Conservation (phyloP, 148 eudicot genomes). For the Chenopodium quinoa region DNA sequence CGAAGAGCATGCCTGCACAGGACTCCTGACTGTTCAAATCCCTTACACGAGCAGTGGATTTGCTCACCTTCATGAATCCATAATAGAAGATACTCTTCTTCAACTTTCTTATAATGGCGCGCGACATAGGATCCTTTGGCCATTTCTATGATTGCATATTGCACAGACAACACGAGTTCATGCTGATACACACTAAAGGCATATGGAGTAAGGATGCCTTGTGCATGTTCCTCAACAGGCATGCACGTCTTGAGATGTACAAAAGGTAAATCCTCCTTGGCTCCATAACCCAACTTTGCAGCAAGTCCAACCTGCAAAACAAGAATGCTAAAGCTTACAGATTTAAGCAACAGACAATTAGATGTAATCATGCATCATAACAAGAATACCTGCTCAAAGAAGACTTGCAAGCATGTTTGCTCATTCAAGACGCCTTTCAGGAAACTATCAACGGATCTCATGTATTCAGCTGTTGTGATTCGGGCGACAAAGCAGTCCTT, state of each 20-base stretch:
- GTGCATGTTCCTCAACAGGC: conserved; percentile 72
- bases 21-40: conserved; percentile 60
- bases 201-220: conserved; percentile 47
- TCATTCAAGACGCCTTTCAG: conserved; percentile 44
- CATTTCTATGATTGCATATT: conserved; percentile 56
- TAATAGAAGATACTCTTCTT: conserved; percentile 50
- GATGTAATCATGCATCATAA: background rate
- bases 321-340: conserved; percentile 12
- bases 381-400: conserved; percentile 62
- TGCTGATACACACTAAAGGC: conserved; percentile 53
- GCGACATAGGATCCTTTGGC: conserved; percentile 53
- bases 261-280: conserved; percentile 33
- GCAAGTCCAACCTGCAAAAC: conserved; percentile 42
- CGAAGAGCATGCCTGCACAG: conserved; percentile 67
- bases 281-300: conserved; percentile 28
- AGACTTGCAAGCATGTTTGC: conserved; percentile 48
- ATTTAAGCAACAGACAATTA: background rate
- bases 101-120: conserved; percentile 61
- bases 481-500: conserved; percentile 59
- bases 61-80: conserved; percentile 69
- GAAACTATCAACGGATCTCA: conserved; percentile 40
- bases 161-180: conserved; percentile 50
- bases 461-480: conserved; percentile 38
- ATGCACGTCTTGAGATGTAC: conserved; percentile 48
- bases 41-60: conserved; percentile 72